Base-by-base conservation (phyloP, 495 filamentous ascomycete species). In the Lentithecium fluviatile region DNA sequence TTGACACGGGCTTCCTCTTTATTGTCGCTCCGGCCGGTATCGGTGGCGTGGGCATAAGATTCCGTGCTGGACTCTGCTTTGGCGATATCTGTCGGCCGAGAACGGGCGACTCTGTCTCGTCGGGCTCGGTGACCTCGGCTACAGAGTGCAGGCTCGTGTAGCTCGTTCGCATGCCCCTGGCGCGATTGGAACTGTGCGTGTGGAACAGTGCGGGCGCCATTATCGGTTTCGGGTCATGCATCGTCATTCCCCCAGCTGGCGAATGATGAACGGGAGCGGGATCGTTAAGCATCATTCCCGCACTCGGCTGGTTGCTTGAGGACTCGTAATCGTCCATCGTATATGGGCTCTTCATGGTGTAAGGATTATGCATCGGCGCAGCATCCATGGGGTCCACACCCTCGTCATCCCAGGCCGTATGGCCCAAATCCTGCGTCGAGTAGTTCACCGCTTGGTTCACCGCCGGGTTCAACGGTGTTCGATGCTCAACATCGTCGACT, bases 111-210 rank as follows among this genome's bases (percentile, higher is more conserved):
- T 51, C 54, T 7, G 23, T 7, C n/a, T 55, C 54, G 2, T 62
- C 54, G 12, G 58, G 58, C 19, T 63, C 64, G 13, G 56, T 20
- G 1, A 52, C 55, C 34, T 68, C 65, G 19, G 65, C 37, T 0
- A 68, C 65, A 11, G 65, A 68, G 29, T 64, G 60, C 5, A 68
- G 46, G 34, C 60, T 64, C 7, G 42, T 24, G 46, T 60, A 61
- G 32, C 55, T 60, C n/a, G 64, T 56, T 20, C 65, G 6, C 25
- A 40, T 58, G 1, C 59, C 65, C 23, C 65, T 45, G 21, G 56
- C 50, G 0, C 54, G 17, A 43, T 63, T 67, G 10, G 59, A 59
- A 25, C 38, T 58, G 45, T 63, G 64, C 8, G 60, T 63, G 23
- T 62, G 59, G 40, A 53, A 52, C 12, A 62, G 24, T 0, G 57